Evolutionary conservation across 306 rosid species (phyloP).

Genomic region (Heteromeles arbutifolia): DNA sequence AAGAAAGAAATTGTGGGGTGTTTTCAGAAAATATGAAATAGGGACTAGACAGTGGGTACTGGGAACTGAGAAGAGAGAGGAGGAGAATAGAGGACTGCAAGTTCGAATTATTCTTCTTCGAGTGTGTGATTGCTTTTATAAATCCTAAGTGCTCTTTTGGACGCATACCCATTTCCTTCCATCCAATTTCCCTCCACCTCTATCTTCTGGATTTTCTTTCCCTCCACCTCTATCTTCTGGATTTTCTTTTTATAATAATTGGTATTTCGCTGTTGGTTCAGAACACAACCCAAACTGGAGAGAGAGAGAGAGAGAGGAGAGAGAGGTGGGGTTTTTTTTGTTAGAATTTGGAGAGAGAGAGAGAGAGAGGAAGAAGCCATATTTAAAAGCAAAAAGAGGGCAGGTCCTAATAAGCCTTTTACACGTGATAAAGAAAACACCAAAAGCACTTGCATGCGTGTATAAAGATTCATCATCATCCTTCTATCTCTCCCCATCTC

Average conservation of each 20-base stretch:
- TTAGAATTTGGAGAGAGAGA: neutral
- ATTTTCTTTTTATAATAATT: constrained; percentile 16
- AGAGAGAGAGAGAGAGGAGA: constrained; percentile 17
- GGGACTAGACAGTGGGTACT: constrained; percentile 9
- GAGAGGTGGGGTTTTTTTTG: neutral
- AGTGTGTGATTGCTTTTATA: constrained; percentile 64
- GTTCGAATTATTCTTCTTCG: constrained; percentile 90
- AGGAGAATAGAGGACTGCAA: constrained; percentile 57
- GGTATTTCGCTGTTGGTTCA: constrained; percentile 39
- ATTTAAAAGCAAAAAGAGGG: constrained; percentile 24
- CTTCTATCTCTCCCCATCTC: neutral
- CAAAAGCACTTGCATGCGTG: constrained; percentile 84
- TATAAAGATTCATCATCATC: constrained; percentile 70
- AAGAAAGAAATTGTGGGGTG: neutral
- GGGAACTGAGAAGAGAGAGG: neutral
- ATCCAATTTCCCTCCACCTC: constrained; percentile 3
- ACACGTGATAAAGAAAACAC: constrained; percentile 77
- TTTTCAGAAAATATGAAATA: neutral
- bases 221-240: neutral
- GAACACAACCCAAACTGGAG: constrained; percentile 21
- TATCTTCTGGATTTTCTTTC: neutral
- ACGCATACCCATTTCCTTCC: constrained; percentile 29
- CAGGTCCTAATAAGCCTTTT: constrained; percentile 44
- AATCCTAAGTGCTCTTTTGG: constrained; percentile 57
- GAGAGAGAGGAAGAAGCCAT: constrained; percentile 12